Percentiles rank a stretch among this genome's conserved stretches.
Conservation (phyloP, 441 rosid species). For the Brassica balearica region DNA sequence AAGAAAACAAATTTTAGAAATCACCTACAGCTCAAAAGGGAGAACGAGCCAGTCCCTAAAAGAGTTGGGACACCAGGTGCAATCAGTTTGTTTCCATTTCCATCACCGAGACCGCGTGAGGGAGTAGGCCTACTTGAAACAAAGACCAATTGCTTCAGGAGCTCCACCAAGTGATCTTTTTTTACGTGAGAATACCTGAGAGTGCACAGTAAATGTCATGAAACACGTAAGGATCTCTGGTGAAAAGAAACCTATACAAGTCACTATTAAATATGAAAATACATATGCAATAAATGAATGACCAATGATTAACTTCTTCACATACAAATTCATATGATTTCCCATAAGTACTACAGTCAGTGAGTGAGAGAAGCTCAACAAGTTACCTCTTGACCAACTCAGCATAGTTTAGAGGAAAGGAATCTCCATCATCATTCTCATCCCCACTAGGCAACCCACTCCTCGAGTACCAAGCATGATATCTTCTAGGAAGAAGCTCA, state of each 20-base stretch:
- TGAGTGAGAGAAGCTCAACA: slow-evolving; percentile 30
- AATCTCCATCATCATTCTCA: slow-evolving; percentile 81
- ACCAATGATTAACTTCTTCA: slow-evolving; percentile 17
- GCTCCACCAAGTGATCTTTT: slow-evolving; percentile 93
- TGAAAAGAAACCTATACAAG: slow-evolving; percentile 21
- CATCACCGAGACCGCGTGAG: slow-evolving; percentile 55
- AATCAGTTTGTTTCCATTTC: slow-evolving; percentile 61
- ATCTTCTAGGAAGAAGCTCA: slow-evolving; percentile 96
- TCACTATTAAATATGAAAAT: background rate
- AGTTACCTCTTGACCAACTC: slow-evolving; percentile 79
- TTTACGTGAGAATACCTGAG: slow-evolving; percentile 89
- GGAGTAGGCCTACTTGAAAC: slow-evolving; percentile 56
- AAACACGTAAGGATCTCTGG: slow-evolving; percentile 29
- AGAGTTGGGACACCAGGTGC: slow-evolving; percentile 96
- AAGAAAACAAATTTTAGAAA: slow-evolving; percentile 38
- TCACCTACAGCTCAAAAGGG: slow-evolving; percentile 91
- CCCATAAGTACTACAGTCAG: slow-evolving; percentile 13
- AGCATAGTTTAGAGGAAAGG: slow-evolving; percentile 79
- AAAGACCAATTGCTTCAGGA: slow-evolving; percentile 84
- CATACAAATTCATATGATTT: slow-evolving; percentile 7
- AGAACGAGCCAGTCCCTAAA: slow-evolving; percentile 86
- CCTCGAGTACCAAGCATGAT: slow-evolving; percentile 97
- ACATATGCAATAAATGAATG: slow-evolving; percentile 20
- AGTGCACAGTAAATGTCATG: slow-evolving; percentile 36
- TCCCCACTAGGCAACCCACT: slow-evolving; percentile 64